Evolutionary conservation across 139 green algal species (phyloP).

Genomic region (Coelastrella sp.): DNA sequence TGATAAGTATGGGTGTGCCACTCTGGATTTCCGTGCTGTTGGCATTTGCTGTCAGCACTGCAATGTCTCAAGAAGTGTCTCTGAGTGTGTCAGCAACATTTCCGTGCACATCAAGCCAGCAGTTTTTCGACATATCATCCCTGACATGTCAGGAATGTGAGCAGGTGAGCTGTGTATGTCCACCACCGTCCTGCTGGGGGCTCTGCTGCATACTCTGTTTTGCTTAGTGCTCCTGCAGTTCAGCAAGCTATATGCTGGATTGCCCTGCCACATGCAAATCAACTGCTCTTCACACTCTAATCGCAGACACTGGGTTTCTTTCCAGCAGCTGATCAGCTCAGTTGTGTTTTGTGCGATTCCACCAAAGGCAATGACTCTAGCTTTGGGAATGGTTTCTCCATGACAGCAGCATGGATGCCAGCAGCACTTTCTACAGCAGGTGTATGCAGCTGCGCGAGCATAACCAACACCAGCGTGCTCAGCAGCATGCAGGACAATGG

Average conservation of each 20-base stretch:
- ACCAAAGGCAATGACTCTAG: constrained; percentile 9
- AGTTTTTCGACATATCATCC: constrained; percentile 38
- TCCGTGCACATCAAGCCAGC: constrained; percentile 4
- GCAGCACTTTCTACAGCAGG: constrained; percentile 21
- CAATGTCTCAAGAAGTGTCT: not conserved
- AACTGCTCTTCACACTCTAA: no score
- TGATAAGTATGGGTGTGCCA: no score
- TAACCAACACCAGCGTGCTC: not conserved
- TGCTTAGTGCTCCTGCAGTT: not conserved
- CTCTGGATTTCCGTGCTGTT: not conserved
- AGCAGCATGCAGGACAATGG: constrained; percentile 26
- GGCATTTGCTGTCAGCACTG: not conserved
- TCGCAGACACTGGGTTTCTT: constrained; percentile 40
- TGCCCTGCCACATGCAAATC: no score
- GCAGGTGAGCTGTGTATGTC: constrained; percentile 14
- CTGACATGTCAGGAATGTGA: constrained; percentile 25
- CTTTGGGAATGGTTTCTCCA: constrained; percentile 45
- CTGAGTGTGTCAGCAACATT: constrained; percentile 19
- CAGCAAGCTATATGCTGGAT: not conserved
- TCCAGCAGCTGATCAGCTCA: constrained; percentile 38
- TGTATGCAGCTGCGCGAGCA: constrained; percentile 31
- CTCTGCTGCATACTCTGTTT: no score
- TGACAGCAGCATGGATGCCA: constrained; percentile 41
- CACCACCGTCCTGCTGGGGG: no score
- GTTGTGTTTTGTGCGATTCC: constrained; percentile 50